Conservation (phyloP, 2,329 filamentous ascomycete species). For the Stagonosporopsis rhizophila region DNA sequence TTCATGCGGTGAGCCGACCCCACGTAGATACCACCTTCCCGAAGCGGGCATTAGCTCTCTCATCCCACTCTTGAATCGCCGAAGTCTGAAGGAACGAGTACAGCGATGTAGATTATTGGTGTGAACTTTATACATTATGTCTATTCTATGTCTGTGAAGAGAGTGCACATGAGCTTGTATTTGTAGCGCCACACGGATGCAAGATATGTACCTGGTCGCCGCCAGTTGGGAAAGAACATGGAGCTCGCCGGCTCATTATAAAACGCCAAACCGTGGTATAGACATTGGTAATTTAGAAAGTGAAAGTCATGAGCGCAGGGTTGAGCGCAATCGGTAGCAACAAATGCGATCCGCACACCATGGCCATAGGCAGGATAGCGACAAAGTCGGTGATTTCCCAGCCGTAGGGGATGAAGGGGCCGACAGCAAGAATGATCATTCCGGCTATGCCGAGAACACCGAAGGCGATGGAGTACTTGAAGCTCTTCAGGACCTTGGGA, state of each 20-base stretch:
- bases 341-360: constrained; percentile 72
- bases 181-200: constrained; percentile 4
- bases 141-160: constrained; percentile 8
- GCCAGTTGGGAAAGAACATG: neutral
- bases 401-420: constrained; percentile 68
- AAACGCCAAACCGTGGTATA: constrained; percentile 1
- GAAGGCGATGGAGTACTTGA: constrained; percentile 75
- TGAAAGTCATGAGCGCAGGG: constrained; percentile 78
- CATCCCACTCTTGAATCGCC: constrained; percentile 5
- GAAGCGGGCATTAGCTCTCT: constrained; percentile 5
- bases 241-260: constrained; percentile 12
- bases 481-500: constrained; percentile 77
- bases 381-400: constrained; percentile 59
- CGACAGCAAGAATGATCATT: constrained; percentile 71
- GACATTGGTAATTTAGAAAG: constrained; percentile 61
- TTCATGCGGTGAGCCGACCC: constrained; percentile 15
- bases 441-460: constrained; percentile 64
- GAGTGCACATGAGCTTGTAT: neutral
- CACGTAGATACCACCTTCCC: constrained; percentile 20
- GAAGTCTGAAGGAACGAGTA: neutral
- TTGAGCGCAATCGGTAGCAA: constrained; percentile 75
- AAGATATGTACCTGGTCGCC: constrained; percentile 10
- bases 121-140: constrained; percentile 16
- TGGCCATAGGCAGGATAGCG: constrained; percentile 78
- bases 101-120: neutral